Evolutionary conservation across 768 basidiomycete genomes (phyloP), one percentile per base, ranked within the genome.

Genomic region (Suillus placidus): DNA sequence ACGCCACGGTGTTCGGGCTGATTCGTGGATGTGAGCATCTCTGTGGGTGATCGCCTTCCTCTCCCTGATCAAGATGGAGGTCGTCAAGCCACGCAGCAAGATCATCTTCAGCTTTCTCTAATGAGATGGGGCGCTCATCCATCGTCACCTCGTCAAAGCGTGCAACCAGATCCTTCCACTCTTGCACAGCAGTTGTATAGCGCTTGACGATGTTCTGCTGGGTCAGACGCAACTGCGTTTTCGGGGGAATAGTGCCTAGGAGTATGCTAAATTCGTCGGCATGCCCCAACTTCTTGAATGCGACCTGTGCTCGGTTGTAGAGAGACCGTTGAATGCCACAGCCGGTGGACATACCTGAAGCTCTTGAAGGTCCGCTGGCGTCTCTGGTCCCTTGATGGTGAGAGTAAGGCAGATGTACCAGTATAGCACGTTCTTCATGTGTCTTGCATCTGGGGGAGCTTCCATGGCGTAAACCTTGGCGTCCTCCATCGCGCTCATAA

Each of bases 391-490:
- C 54, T 79, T 81, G 61, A 87, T 78, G 6, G 84, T 77, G 37
- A 90, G 74, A 7, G 80, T 82, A 45, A 89, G 78, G 20, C 86
- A 71, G 20, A 88, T 82, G 71, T 82, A 83, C 87, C 88, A 88
- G 70, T 87, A 85, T 14, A 85, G 71, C 5, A 88, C 82, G 43
- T 81, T 83, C 76, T 84, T 84, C 82, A 87, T 85, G 69, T 88
- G 80, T 16, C 86, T 78, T 57, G 84, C 84, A 69, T 90, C 88
- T 0, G 88, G 89, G 0, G 88, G 87, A 0, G 88, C 87, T 54
- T 84, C 75, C 0, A 77, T 74, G 3, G 88, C 77, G 71, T 84
- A 90, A 2, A 76, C 74, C 68, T 85, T 86, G 16, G 88, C 80
- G 68, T 90, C 88, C 37, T 89, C 87, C 67, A 83, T 72, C 0